phyloP scores from a whole-genome alignment of 1,284 basidiomycete genomes.

The Fomitopsis pinicola region DNA sequence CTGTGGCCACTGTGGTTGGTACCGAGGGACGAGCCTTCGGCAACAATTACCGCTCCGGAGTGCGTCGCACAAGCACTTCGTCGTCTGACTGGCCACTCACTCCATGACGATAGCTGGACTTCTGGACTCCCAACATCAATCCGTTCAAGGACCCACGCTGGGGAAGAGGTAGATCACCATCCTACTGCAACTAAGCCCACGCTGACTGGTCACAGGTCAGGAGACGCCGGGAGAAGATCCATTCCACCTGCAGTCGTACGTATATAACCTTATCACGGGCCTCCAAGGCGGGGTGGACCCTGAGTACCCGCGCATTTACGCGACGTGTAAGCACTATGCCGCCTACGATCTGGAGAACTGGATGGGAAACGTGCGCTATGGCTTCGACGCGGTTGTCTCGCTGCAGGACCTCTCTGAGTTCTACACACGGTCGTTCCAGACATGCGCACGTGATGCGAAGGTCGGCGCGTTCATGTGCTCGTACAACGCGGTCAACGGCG shows the following conservation, averaged over 20 bases:
- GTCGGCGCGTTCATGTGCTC: constrained; percentile 57
- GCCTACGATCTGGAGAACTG: constrained; percentile 55
- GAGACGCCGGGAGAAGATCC: constrained; percentile 60
- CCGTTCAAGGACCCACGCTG: constrained; percentile 59
- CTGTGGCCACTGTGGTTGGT: constrained; percentile 43
- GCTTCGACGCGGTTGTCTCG: constrained; percentile 49
- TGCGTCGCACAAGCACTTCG: background rate
- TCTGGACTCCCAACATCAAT: constrained; percentile 57
- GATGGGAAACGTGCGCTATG: constrained; percentile 42
- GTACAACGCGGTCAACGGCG: constrained; percentile 56
- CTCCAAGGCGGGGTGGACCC: constrained; percentile 55
- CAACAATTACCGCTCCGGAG: constrained; percentile 43
- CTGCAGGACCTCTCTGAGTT: constrained; percentile 53
- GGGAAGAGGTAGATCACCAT: constrained; percentile 39
- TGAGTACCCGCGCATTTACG: constrained; percentile 40
- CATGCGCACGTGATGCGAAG: constrained; percentile 53
- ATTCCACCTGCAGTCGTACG: constrained; percentile 48
- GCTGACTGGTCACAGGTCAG: constrained; percentile 24
- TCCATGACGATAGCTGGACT: constrained; percentile 34
- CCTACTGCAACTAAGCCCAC: background rate
- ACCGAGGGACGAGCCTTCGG: constrained; percentile 55
- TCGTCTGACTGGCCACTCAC: background rate
- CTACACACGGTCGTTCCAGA: constrained; percentile 52
- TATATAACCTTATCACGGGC: constrained; percentile 47
- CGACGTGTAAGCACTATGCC: constrained; percentile 57